Base-by-base conservation (phyloP, 1,284 basidiomycete genomes). In the Sanguinoderma infundibulare region DNA sequence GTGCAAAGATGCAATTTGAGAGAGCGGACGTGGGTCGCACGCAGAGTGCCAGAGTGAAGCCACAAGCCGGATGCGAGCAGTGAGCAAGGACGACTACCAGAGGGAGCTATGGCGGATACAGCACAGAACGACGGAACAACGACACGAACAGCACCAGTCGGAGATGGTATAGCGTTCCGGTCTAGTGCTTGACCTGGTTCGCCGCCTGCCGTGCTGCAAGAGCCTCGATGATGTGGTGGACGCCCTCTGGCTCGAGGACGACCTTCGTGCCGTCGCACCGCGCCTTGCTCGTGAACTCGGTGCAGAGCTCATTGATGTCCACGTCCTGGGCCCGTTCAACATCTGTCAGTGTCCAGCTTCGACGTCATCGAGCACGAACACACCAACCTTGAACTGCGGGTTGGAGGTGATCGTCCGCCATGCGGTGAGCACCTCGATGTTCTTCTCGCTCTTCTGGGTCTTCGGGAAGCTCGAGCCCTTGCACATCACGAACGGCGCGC, bases 181-280 rank as follows among this genome's bases (percentile, higher is more conserved):
- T 26, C n/a, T 58, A 69, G 63, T 69, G 63, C 67, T 71, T 64
- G 55, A 52, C 40, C 63, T 64, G 61, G 61, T 57, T 60, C 63
- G 62, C 56, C 57, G 70, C 68, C 47, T 69, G 64, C 63, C 71
- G 67, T 50, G 68, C 64, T 24, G 71, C 69, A 24, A 91, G 78
- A 56, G 77, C 80, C 71, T 89, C 84, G 62, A 91, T 77, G 68
- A 92, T 86, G 62, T 83, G 80, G 65, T 80, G 78, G 65, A 91
- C 87, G 34, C 87, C 84, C 68, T 83, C 79, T 15, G 89, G 89
- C 70, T 92, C 89, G 53, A 92, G 77, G 22, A 92, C 90, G 44
- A 92, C 88, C 76, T 90, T 91, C 34, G 85, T 86, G 34, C 92
- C 91, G 65, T 93, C 91, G 70, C 91, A 94, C 54, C 85, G 81